Evolutionary conservation across 768 basidiomycete species (phyloP).

Genomic region (Lactifluus echinatus): DNA sequence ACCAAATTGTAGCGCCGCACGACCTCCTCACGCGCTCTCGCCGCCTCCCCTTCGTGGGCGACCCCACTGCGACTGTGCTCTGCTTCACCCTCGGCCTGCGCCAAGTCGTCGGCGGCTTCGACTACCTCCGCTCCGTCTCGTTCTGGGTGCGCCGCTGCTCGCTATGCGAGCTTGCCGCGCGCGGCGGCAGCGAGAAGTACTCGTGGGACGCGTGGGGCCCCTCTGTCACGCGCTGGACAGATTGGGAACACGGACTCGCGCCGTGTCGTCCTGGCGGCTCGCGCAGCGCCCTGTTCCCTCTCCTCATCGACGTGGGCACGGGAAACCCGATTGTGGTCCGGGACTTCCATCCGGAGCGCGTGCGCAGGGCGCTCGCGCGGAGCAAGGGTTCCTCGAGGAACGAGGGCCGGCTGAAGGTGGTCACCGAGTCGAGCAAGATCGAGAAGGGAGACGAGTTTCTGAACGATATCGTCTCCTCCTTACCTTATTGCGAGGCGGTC

Average conservation of each 20-base stretch:
- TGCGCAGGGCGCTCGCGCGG: constrained; percentile 6
- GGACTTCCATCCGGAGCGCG: constrained; percentile 12
- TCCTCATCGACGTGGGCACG: constrained; percentile 8
- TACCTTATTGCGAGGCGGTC: constrained; percentile 15
- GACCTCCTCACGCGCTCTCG: neutral
- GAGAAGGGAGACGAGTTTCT: constrained; percentile 12
- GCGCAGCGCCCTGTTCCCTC: constrained; percentile 7
- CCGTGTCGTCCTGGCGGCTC: constrained; percentile 14
- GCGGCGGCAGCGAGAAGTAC: neutral
- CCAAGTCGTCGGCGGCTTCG: constrained; percentile 10
- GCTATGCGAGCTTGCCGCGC: neutral
- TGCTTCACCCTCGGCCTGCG: constrained; percentile 14
- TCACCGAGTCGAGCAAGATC: constrained; percentile 12
- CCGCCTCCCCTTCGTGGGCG: constrained; percentile 10
- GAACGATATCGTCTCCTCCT: constrained; percentile 12
- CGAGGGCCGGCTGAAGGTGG: constrained; percentile 2
- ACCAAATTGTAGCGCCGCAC: constrained; percentile 2
- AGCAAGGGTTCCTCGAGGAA: neutral
- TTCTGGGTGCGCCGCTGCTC: constrained; percentile 13
- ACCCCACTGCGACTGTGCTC: constrained; percentile 2
- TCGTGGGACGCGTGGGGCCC: constrained; percentile 13
- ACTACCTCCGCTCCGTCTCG: constrained; percentile 15
- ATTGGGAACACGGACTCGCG: constrained; percentile 12
- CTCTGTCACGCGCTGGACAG: constrained; percentile 7
- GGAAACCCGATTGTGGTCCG: constrained; percentile 15